Percentiles rank a stretch among this genome's conserved stretches.
Conservation (phyloP, 2,329 filamentous ascomycete genomes). For the Penicillium sp. region DNA sequence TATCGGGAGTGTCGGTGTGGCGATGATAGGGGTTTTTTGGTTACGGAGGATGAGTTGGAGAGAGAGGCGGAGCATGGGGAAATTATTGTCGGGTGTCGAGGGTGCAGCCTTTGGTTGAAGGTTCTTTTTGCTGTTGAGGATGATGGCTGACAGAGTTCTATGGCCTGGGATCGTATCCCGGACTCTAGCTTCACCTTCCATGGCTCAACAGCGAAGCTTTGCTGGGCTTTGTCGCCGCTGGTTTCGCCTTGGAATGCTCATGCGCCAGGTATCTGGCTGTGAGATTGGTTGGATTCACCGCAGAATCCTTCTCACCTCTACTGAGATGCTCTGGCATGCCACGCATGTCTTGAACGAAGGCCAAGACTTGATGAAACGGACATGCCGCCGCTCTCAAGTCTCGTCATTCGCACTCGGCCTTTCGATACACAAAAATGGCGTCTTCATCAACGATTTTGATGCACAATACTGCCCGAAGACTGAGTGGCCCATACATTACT, state of each 20-base stretch:
- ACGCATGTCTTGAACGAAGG: background rate
- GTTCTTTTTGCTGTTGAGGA: conserved; percentile 54
- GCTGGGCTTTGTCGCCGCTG: too few species aligned
- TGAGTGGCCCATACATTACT: background rate
- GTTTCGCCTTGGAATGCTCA: too few species aligned
- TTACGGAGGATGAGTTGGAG: conserved; percentile 55
- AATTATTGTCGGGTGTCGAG: conserved; percentile 59
- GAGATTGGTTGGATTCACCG: background rate
- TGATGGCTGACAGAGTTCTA: conserved; percentile 16
- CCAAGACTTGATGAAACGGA: background rate
- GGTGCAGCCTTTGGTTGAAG: conserved; percentile 64
- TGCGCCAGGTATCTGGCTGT: too few species aligned
- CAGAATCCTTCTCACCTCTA: background rate
- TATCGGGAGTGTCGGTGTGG: conserved; percentile 58
- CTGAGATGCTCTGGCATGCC: background rate
- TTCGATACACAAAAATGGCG: background rate
- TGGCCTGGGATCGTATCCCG: background rate
- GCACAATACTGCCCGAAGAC: background rate
- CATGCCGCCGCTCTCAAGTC: background rate
- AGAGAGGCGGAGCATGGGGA: conserved; percentile 53
- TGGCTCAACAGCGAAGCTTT: too few species aligned
- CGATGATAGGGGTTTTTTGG: conserved; percentile 54
- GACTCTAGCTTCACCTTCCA: background rate
- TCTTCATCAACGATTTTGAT: background rate
- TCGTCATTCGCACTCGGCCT: background rate